Evolutionary conservation across 805 yeast genomes (phyloP).

Genomic region (Barnettozyma sp.): DNA sequence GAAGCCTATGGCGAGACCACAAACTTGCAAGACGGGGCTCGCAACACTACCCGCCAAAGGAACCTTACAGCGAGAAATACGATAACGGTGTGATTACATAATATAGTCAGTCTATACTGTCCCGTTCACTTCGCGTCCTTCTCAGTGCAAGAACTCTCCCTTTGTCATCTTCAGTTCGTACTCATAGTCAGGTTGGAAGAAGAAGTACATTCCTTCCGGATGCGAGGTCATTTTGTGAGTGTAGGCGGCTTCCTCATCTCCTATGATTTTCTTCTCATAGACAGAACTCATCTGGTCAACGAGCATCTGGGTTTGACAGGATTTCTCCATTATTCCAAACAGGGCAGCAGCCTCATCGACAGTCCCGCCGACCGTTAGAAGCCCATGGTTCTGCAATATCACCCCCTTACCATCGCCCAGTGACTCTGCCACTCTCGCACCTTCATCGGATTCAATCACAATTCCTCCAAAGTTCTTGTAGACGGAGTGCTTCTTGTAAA

Average conservation of each 20-base stretch:
- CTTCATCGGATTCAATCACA: slow-evolving; percentile 61
- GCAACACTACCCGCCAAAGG: background rate
- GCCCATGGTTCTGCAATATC: slow-evolving; percentile 67
- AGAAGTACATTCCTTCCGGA: slow-evolving; percentile 61
- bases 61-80: background rate
- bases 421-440: slow-evolving; percentile 52
- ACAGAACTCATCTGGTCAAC: slow-evolving; percentile 46
- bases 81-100: no score
- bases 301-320: slow-evolving; percentile 59
- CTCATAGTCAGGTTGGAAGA: slow-evolving; percentile 66
- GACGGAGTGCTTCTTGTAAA: slow-evolving; percentile 60
- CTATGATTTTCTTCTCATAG: slow-evolving; percentile 35
- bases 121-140: no score
- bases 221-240: slow-evolving; percentile 55
- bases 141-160: slow-evolving; percentile 20
- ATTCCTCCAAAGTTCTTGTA: slow-evolving; percentile 72
- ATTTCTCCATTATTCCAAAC: slow-evolving; percentile 54
- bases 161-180: slow-evolving; percentile 32
- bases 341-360: slow-evolving; percentile 71
- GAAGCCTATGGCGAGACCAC: no score
- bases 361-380: slow-evolving; percentile 60
- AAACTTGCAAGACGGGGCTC: background rate
- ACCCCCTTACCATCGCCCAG: slow-evolving; percentile 48
- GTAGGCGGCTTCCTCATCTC: slow-evolving; percentile 60
- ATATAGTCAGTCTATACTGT: background rate